These are phyloP conservation scores for Ramaria sp. DNA, from an alignment of 768 basidiomycete genomes.

Conservation along the genomic window DNA sequence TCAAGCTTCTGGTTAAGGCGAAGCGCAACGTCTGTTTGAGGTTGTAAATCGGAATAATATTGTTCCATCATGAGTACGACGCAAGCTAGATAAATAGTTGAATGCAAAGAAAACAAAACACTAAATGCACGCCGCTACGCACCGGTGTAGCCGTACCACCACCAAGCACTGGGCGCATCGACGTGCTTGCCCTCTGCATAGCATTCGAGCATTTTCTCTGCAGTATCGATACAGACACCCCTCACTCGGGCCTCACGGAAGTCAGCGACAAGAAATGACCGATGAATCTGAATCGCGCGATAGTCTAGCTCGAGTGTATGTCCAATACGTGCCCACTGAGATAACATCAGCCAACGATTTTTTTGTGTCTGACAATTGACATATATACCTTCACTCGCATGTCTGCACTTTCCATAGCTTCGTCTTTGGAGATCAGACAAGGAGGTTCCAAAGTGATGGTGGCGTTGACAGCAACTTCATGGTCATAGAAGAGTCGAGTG, in stretches of 20 bases:
- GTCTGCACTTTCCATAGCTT: background rate
- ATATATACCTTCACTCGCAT: background rate
- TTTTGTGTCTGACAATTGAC: too few relatives aligned
- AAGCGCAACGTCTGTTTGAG: background rate
- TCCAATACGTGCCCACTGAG: slow-evolving; percentile 3
- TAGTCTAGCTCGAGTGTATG: slow-evolving; percentile 1
- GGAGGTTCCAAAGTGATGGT: background rate
- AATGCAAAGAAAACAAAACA: background rate
- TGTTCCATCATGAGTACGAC: slow-evolving; percentile 4
- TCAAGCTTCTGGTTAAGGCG: slow-evolving; percentile 1
- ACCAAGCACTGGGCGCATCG: slow-evolving; percentile 4
- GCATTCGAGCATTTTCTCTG: slow-evolving; percentile 1
- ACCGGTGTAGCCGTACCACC: slow-evolving; percentile 4
- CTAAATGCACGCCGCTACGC: background rate
- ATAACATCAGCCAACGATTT: background rate
- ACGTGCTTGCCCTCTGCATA: slow-evolving; percentile 1
- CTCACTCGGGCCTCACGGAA: background rate
- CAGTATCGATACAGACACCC: background rate
- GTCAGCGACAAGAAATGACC: background rate
- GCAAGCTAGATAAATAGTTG: background rate
- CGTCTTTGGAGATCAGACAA: background rate
- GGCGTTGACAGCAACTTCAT: background rate
- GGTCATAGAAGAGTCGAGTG: background rate
- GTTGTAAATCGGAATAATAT: background rate
- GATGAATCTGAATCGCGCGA: slow-evolving; percentile 2